phyloP scores from a whole-genome alignment of 106 monocot species.

The Triglochin maritima region DNA sequence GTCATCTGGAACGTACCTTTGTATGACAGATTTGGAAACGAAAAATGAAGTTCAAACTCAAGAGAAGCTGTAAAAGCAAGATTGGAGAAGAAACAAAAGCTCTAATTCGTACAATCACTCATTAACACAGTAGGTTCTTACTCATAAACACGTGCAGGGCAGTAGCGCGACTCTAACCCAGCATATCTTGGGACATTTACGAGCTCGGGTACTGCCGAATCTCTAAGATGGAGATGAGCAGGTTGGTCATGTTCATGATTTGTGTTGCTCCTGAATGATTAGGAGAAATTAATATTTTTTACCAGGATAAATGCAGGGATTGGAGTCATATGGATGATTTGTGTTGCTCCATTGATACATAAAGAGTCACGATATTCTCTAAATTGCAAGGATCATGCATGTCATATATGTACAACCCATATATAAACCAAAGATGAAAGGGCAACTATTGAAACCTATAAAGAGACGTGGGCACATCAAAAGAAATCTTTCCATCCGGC shows the following conservation, averaged over 20 bases:
- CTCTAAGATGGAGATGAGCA: slow-evolving; percentile 65
- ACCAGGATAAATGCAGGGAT: neutral
- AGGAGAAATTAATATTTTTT: neutral
- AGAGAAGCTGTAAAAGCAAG: neutral
- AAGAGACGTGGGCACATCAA: slow-evolving; percentile 94
- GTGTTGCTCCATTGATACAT: too few species aligned
- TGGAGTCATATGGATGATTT: neutral
- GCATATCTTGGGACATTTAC: slow-evolving; percentile 73
- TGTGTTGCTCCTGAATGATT: slow-evolving; percentile 67
- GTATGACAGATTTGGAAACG: slow-evolving; percentile 1
- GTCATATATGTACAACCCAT: too few species aligned
- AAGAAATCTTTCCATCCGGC: slow-evolving; percentile 74
- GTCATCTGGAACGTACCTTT: slow-evolving; percentile 82
- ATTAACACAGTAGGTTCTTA: slow-evolving; percentile 20
- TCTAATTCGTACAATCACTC: neutral
- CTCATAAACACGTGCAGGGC: slow-evolving; percentile 97
- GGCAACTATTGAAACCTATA: slow-evolving; percentile 43
- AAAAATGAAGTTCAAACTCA: neutral
- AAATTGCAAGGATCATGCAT: too few species aligned
- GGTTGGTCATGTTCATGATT: slow-evolving; percentile 99
- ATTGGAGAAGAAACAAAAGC: neutral
- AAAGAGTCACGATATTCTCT: too few species aligned
- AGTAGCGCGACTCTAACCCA: slow-evolving; percentile 81
- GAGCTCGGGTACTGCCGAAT: slow-evolving; percentile 46
- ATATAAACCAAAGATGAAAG: too few species aligned